Evolutionary conservation across 495 filamentous ascomycete species (phyloP).

Genomic region (Oidiodendron maius): DNA sequence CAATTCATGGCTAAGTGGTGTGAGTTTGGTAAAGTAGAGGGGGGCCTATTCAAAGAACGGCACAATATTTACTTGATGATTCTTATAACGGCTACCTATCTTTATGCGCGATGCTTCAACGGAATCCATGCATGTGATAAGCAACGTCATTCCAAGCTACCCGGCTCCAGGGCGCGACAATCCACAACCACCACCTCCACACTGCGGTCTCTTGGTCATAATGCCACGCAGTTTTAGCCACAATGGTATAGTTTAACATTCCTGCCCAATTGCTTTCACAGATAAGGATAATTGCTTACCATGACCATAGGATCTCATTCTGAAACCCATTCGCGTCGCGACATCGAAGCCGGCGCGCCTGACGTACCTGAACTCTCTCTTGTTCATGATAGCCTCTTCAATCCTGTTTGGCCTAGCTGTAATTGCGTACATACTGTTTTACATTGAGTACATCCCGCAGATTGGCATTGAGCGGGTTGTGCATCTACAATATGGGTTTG

Average conservation of each 20-base stretch:
- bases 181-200: no score
- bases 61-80: no score
- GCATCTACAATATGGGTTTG: conserved; percentile 76
- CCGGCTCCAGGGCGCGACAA: no score
- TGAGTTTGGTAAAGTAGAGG: no score
- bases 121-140: no score
- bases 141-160: no score
- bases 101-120: no score
- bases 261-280: neutral
- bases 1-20: no score
- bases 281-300: neutral
- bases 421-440: conserved; percentile 70
- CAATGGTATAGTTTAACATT: conserved; percentile 3
- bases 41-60: no score
- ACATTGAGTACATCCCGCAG: conserved; percentile 75
- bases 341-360: conserved; percentile 62
- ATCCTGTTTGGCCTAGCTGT: conserved; percentile 57
- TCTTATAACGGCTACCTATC: no score
- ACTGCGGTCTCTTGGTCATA: no score
- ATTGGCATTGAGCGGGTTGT: conserved; percentile 56
- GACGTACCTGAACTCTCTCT: conserved; percentile 63
- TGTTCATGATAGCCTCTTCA: conserved; percentile 53
- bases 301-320: conserved; percentile 21
- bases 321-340: conserved; percentile 43
- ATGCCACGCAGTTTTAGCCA: no score